phyloP scores from a whole-genome alignment of 2,329 filamentous ascomycete species.

The Epichloe scottii region DNA sequence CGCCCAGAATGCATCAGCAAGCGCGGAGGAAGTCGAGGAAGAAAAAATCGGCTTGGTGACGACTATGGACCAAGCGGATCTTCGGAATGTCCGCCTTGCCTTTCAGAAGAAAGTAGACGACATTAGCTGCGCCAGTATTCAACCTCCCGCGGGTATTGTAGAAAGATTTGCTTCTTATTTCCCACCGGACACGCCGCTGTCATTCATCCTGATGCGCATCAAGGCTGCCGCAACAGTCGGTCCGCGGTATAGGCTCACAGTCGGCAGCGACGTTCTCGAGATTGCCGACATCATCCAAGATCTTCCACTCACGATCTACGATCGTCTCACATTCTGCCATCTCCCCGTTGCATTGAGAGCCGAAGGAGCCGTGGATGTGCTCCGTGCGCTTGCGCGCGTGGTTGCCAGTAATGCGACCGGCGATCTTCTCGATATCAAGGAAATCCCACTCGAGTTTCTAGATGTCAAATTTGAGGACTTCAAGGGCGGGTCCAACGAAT shows the following conservation, averaged over 20 bases:
- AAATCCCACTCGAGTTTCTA: slow-evolving; percentile 61
- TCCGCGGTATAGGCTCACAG: slow-evolving; percentile 52
- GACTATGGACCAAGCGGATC: slow-evolving; percentile 59
- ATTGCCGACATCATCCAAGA: slow-evolving; percentile 66
- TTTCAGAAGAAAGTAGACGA: slow-evolving; percentile 53
- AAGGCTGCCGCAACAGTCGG: slow-evolving; percentile 54
- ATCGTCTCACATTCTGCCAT: slow-evolving; percentile 64
- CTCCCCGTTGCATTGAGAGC: slow-evolving; percentile 53
- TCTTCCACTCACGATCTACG: slow-evolving; percentile 54
- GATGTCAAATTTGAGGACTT: slow-evolving; percentile 42
- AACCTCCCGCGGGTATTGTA: slow-evolving; percentile 57
- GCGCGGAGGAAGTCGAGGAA: slow-evolving; percentile 7
- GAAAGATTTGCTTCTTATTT: slow-evolving; percentile 74
- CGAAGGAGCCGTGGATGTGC: slow-evolving; percentile 29
- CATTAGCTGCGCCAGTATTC: slow-evolving; percentile 58
- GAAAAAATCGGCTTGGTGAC: slow-evolving; percentile 63
- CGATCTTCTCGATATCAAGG: slow-evolving; percentile 56
- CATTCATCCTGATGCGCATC: slow-evolving; percentile 67
- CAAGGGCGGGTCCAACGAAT: slow-evolving; percentile 31
- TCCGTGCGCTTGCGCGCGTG: slow-evolving; percentile 54
- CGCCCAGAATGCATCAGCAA: slow-evolving; percentile 26
- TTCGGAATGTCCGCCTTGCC: slow-evolving; percentile 45
- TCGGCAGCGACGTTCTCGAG: slow-evolving; percentile 45
- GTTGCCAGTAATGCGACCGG: slow-evolving; percentile 57
- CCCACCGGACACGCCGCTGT: slow-evolving; percentile 66